A percentile compares a stretch with the other conserved stretches of the same genome.
Conservation (phyloP, 2,329 filamentous ascomycete species). For the Penicillium janthinellum region DNA sequence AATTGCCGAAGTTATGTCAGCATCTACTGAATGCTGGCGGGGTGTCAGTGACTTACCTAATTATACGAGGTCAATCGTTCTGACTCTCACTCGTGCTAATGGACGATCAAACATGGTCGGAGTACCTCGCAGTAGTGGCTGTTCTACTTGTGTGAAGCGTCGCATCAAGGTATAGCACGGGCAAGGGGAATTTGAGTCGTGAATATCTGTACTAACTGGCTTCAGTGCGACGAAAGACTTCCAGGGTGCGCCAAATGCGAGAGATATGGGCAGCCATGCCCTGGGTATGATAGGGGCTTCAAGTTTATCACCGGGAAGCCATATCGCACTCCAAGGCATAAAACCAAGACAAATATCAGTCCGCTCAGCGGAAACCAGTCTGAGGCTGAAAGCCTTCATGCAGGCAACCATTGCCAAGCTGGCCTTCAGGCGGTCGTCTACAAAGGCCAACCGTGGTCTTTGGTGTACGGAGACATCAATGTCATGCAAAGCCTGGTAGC, state of each 20-base stretch:
- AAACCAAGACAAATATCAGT: not conserved
- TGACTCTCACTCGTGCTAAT: not conserved
- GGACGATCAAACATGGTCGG: constrained; percentile 25
- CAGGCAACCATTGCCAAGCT: not conserved
- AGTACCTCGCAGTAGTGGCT: constrained; percentile 30
- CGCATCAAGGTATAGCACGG: constrained; percentile 28
- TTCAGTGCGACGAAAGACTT: constrained; percentile 38
- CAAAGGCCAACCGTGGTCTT: not conserved
- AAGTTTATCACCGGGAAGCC: constrained; percentile 39
- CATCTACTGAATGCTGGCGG: not conserved
- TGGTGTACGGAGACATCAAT: constrained; percentile 21
- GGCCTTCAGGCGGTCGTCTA: constrained; percentile 2
- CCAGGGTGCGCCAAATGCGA: constrained; percentile 38
- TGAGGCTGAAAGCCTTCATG: not conserved
- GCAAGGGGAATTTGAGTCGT: not conserved
- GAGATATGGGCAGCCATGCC: constrained; percentile 36
- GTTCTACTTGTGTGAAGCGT: constrained; percentile 31
- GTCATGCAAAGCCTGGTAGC: constrained; percentile 26
- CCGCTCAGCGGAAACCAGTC: not conserved
- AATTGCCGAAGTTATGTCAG: constrained; percentile 15
- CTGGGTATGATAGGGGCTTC: constrained; percentile 37
- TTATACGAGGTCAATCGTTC: not conserved
- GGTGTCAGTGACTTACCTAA: not conserved
- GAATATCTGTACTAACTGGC: not conserved
- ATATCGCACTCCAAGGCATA: constrained; percentile 24